Conservation (phyloP, 192 early-diverging fungal genomes). For the Coemansia reversa region DNA sequence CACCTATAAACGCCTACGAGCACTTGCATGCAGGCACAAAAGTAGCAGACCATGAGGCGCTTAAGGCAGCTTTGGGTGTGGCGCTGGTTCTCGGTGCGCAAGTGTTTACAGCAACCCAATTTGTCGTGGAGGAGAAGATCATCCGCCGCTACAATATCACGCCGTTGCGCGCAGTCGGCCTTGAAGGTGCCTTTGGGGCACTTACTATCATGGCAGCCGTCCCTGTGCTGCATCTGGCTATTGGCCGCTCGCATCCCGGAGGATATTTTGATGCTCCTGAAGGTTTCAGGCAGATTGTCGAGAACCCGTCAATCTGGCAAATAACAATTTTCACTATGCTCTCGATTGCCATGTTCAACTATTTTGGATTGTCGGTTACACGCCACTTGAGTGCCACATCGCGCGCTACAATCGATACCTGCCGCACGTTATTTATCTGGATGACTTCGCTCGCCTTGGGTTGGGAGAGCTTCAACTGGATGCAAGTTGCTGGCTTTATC, state of each 20-base stretch:
- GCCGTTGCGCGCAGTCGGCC: conserved; percentile 87
- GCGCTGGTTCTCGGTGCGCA: conserved; percentile 86
- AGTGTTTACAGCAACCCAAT: conserved; percentile 89
- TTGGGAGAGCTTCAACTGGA: conserved; percentile 89
- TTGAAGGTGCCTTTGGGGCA: conserved; percentile 91
- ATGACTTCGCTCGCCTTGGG: conserved; percentile 83
- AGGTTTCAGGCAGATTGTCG: conserved; percentile 71
- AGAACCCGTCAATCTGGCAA: conserved; percentile 64
- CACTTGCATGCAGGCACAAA: conserved; percentile 22
- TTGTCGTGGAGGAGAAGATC: conserved; percentile 96
- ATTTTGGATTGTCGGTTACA: conserved; percentile 91
- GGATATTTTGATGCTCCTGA: conserved; percentile 80
- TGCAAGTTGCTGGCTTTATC: conserved; percentile 88
- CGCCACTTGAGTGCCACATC: conserved; percentile 82
- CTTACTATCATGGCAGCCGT: conserved; percentile 66
- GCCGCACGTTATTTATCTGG: conserved; percentile 97
- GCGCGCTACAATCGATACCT: conserved; percentile 93
- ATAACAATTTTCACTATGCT: conserved; percentile 79
- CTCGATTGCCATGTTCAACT: conserved; percentile 96
- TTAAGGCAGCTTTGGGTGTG: conserved; percentile 73
- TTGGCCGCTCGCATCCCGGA: conserved; percentile 67
- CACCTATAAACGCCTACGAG: conserved; percentile 24
- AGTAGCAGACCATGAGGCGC: conserved; percentile 28
- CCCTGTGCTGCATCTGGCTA: conserved; percentile 70
- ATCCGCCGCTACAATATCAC: conserved; percentile 74